Base-by-base conservation (phyloP, 352 stramenopile species). In the Globisporangium ultimum region DNA sequence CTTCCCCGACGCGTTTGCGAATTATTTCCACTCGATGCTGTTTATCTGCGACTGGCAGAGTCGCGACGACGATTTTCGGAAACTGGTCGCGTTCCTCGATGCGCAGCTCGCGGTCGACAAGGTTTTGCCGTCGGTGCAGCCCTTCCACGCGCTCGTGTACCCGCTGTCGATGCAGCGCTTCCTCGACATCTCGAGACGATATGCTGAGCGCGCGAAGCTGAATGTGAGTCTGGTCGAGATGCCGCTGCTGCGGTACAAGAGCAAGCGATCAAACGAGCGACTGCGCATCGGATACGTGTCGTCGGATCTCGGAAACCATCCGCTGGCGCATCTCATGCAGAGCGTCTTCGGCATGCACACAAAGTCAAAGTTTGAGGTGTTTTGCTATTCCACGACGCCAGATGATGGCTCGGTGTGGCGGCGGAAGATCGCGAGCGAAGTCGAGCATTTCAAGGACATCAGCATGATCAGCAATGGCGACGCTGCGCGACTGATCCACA, bases 101-200 rank as follows among this genome's bases (percentile, higher is more conserved):
- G 45, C 60, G 36, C 59, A 67, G 53, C 60, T 67, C 12, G 64
- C 59, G n/a, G 21, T 46, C 34, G 64, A 67, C 38, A 61, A 60
- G 24, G 50, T 67, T 17, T 60, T 98, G 20, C 93, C 93, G 42
- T 93, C 77, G 1, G 84, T 97, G 17, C 93, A 98, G 70, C 93
- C 93, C 6, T 98, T 98, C 74, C 92, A 98, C 63, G 85, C 88
- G 32, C 75, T 98, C 9, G 86, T 95, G 47, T 97, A 98, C 64
- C 89, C 91, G 15, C 55, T 98, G 28, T 82, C 73, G 24, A 83
- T 91, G 69, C 71, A 86, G 58, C 70, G 76, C 17, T 88, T 89
- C 60, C 73, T 89, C 46, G 85, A 91, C 45, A 91, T 94, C 34
- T 86, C 83, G 9, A 61, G 68, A 14, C 72, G 84, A 8, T 94